A percentile compares a stretch with the other conserved stretches of the same genome.
These are phyloP conservation scores for Entophlyctis helioformis DNA, from an alignment of 192 early-diverging fungal species.

Conservation along the genomic window DNA sequence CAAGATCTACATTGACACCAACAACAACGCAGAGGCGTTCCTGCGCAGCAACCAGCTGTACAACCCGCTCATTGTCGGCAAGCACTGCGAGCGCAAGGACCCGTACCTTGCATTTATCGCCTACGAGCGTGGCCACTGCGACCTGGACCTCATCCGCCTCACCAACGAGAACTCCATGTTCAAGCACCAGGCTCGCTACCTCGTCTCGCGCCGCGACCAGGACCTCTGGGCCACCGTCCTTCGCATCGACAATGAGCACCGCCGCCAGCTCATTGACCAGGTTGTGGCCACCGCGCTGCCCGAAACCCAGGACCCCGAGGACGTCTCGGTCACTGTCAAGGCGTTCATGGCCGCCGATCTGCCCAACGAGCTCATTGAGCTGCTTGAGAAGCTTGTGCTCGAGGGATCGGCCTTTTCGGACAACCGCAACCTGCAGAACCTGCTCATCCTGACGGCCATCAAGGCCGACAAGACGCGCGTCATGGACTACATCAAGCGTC, in stretches of 20 bases:
- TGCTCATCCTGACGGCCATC: constrained; percentile 94
- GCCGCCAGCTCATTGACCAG: constrained; percentile 89
- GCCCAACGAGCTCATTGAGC: constrained; percentile 92
- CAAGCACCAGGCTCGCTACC: constrained; percentile 96
- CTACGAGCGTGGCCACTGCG: constrained; percentile 91
- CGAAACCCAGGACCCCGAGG: constrained; percentile 92
- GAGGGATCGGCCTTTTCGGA: constrained; percentile 88
- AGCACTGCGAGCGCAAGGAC: constrained; percentile 98
- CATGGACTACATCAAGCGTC: constrained; percentile 89
- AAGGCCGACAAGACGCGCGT: constrained; percentile 87
- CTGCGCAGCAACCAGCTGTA: constrained; percentile 80
- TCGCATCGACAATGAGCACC: constrained; percentile 63
- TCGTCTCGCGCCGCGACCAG: constrained; percentile 78
- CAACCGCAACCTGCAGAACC: constrained; percentile 93
- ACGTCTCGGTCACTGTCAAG: constrained; percentile 95
- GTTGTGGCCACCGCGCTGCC: constrained; percentile 81
- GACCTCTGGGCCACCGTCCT: constrained; percentile 80
- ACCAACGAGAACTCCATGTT: constrained; percentile 99
- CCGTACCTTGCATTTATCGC: constrained; percentile 91
- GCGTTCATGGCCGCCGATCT: constrained; percentile 96
- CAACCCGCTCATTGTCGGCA: constrained; percentile 83
- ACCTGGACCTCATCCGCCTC: constrained; percentile 85
- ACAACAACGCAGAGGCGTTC: constrained; percentile 96
- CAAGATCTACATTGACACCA: constrained; percentile 99
- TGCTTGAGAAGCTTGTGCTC: constrained; percentile 92